Base-by-base conservation (phyloP, 192 early-diverging fungal species). In the Thoreauomyces humboldtii region DNA sequence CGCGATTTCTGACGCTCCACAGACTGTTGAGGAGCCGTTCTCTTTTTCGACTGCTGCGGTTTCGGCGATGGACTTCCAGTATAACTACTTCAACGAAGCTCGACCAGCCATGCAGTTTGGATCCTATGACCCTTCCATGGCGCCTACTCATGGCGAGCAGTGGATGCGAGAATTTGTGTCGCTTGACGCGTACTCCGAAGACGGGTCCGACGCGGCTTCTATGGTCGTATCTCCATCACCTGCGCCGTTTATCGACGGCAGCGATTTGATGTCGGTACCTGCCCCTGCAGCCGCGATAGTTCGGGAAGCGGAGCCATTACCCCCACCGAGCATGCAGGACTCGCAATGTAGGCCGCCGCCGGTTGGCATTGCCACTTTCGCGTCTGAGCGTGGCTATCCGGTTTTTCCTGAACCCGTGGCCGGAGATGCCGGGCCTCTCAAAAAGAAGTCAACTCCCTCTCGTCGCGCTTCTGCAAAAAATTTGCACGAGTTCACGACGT, bases 401-500 rank as follows among this genome's bases (percentile, higher is more conserved):
- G n/a, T n/a, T n/a, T n/a, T n/a, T n/a, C n/a, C n/a, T n/a, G n/a
- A n/a, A n/a, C n/a, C n/a, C n/a, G n/a, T n/a, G n/a, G n/a, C n/a
- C n/a, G n/a, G n/a, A n/a, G n/a, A n/a, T n/a, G n/a, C n/a, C n/a
- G 38, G 38, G n/a, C 38, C 11, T 41, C n/a, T 41, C 47, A 48
- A 48, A 48, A 12, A 24, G 25, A 12, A 24, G 17, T 24, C 9
- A 48, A 24, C 7, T 19, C 47, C 47, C 22, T 24, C 52, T 7
- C 52, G 52, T 31, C 52, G 52, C 5, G 9, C 52, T 4, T 54
- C 52, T 7, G 52, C 52, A 21, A 54, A 32, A 32, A 54, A 54
- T 32, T 25, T 59, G 38, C 63, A 65, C 52, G 51, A 55, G n/a
- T 55, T 55, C 35, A 67, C 65, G 1, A n/a, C 35, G 0, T 95